Evolutionary conservation across 805 yeast genomes (phyloP).

Genomic region (Starmerella stellata): DNA sequence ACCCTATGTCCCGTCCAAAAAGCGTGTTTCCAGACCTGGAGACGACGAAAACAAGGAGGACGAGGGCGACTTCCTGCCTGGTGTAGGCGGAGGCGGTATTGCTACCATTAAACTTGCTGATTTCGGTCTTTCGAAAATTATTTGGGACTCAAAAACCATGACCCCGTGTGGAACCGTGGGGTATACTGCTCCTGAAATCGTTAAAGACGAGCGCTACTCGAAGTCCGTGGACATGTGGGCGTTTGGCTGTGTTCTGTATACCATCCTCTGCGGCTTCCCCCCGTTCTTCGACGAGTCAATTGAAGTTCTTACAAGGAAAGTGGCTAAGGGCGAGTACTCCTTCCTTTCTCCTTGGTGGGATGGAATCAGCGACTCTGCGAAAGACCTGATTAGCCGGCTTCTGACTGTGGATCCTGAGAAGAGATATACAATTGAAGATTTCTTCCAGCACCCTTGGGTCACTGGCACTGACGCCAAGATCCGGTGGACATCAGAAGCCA

Average conservation of each 20-base stretch:
- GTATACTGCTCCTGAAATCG: constrained; percentile 96
- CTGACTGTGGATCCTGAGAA: constrained; percentile 52
- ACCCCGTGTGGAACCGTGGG: constrained; percentile 99
- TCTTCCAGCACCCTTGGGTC: constrained; percentile 65
- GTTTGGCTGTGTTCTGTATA: constrained; percentile 84
- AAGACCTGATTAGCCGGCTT: constrained; percentile 46
- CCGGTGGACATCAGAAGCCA: constrained; percentile 16
- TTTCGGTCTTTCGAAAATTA: constrained; percentile 82
- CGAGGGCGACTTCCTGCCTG: constrained; percentile 69
- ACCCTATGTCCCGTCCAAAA: constrained; percentile 26
- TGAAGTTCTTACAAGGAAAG: constrained; percentile 56
- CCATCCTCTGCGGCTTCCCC: constrained; percentile 89
- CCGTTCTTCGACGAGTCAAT: constrained; percentile 82
- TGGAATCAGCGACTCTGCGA: constrained; percentile 52
- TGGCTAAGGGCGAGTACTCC: constrained; percentile 60
- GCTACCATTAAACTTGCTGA: constrained; percentile 85
- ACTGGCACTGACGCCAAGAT: constrained; percentile 18
- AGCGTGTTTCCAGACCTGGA: constrained; percentile 22
- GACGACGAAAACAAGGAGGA: constrained; percentile 40
- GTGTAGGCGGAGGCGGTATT: constrained; percentile 82
- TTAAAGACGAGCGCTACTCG: constrained; percentile 77
- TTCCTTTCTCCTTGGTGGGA: constrained; percentile 83
- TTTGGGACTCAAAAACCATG: constrained; percentile 73
- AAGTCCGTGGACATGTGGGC: constrained; percentile 99
- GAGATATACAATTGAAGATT: constrained; percentile 54